Evolutionary conservation across 2,329 filamentous ascomycete species (phyloP).

Genomic region (Neofusicoccum parvum): DNA sequence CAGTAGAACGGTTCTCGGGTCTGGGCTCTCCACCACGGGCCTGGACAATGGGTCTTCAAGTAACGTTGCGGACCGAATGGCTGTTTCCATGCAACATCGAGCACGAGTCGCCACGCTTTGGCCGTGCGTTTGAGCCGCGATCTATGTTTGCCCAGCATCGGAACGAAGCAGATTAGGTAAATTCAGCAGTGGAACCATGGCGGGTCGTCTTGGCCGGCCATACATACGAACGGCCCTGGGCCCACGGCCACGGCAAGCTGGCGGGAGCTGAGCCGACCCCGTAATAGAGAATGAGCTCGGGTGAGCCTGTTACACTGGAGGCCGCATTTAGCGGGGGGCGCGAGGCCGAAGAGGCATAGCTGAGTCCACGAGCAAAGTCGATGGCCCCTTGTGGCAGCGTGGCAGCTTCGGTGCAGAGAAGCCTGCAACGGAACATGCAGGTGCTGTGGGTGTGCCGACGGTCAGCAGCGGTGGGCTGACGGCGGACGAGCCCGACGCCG

Average conservation of each 20-base stretch:
- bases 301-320: conserved; percentile 12
- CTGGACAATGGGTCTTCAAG: conserved; percentile 6
- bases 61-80: background rate
- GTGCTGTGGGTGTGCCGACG: background rate
- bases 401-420: conserved; percentile 8
- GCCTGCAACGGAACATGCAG: conserved; percentile 15
- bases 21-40: background rate
- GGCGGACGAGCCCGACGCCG: background rate
- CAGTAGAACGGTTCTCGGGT: background rate
- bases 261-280: background rate
- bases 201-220: background rate
- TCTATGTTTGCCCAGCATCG: conserved; percentile 7
- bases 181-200: background rate
- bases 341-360: background rate
- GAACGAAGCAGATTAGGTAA: conserved; percentile 3
- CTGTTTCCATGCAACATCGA: background rate
- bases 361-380: background rate
- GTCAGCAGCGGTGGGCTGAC: conserved; percentile 8
- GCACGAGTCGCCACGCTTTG: conserved; percentile 11
- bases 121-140: conserved; percentile 12
- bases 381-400: background rate
- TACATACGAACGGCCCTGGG: background rate
- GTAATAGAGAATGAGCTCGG: conserved; percentile 5
- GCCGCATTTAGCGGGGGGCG: background rate
- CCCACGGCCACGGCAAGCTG: background rate